These are phyloP conservation scores for Colletotrichum costaricense DNA, from an alignment of 2,329 filamentous ascomycete species.

Conservation along the genomic window DNA sequence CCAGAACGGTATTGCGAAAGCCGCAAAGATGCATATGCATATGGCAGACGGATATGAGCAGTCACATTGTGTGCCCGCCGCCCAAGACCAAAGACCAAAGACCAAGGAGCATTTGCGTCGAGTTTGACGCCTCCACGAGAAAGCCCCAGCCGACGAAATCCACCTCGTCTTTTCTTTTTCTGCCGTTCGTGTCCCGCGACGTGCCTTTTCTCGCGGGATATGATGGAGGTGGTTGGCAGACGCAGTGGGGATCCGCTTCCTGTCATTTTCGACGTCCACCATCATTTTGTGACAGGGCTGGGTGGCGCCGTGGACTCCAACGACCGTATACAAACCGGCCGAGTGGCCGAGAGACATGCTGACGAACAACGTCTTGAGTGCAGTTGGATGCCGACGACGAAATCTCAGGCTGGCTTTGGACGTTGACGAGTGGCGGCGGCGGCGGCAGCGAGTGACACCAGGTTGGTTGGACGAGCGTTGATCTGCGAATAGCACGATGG, in stretches of 20 bases:
- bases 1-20: slow-evolving; percentile 6
- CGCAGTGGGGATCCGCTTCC: slow-evolving; percentile 2
- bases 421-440: background rate
- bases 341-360: background rate
- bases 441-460: background rate
- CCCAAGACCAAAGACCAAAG: background rate
- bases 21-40: slow-evolving; percentile 14
- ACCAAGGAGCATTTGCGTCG: background rate
- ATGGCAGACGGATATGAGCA: background rate
- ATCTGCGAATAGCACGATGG: slow-evolving; percentile 4
- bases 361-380: background rate
- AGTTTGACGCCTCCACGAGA: background rate
- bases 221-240: slow-evolving; percentile 12
- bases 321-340: background rate
- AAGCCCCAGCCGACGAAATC: background rate
- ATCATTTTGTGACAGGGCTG: slow-evolving; percentile 11
- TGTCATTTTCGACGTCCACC: slow-evolving; percentile 20
- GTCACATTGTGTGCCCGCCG: slow-evolving; percentile 4
- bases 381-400: background rate
- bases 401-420: background rate
- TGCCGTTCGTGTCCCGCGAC: background rate
- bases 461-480: background rate
- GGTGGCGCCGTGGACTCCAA: background rate
- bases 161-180: slow-evolving; percentile 9
- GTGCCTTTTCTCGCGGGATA: background rate